phyloP scores from a whole-genome alignment of 2,329 filamentous ascomycete species.

The Colletotrichum paranaense region DNA sequence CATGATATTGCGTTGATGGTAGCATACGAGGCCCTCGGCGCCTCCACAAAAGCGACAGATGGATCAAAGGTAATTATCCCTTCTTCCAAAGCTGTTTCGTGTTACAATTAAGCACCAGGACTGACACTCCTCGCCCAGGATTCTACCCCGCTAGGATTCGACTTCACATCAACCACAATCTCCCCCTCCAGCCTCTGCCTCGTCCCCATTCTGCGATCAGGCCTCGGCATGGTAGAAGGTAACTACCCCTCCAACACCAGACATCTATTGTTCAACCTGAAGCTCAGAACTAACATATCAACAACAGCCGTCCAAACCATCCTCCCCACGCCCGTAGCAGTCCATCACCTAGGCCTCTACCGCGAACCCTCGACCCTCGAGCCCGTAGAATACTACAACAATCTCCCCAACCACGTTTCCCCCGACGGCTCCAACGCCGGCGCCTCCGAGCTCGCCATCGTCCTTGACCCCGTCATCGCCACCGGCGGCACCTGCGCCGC shows the following conservation, averaged over 20 bases:
- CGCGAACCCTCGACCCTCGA: constrained; percentile 88
- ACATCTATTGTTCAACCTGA: neutral
- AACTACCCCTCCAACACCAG: neutral
- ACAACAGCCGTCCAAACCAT: constrained; percentile 79
- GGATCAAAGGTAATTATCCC: constrained; percentile 69
- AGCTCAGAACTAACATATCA: constrained; percentile 15
- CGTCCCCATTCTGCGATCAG: constrained; percentile 92
- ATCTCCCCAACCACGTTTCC: constrained; percentile 79
- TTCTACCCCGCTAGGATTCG: constrained; percentile 80
- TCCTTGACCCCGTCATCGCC: constrained; percentile 93
- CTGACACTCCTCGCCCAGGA: constrained; percentile 61
- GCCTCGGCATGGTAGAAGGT: constrained; percentile 91
- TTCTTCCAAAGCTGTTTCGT: neutral
- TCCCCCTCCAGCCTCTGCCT: constrained; percentile 78
- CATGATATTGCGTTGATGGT: constrained; percentile 89
- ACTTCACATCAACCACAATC: constrained; percentile 75
- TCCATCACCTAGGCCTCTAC: constrained; percentile 96
- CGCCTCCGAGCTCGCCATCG: constrained; percentile 73
- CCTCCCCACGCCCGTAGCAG: constrained; percentile 81
- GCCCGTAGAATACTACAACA: constrained; percentile 98
- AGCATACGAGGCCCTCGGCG: constrained; percentile 81
- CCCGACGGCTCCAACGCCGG: constrained; percentile 49
- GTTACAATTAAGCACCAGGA: neutral
- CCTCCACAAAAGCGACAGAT: constrained; percentile 66
- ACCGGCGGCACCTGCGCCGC: constrained; percentile 91